Conservation (phyloP, 2,329 filamentous ascomycete genomes). For the Anisogramma anomala region DNA sequence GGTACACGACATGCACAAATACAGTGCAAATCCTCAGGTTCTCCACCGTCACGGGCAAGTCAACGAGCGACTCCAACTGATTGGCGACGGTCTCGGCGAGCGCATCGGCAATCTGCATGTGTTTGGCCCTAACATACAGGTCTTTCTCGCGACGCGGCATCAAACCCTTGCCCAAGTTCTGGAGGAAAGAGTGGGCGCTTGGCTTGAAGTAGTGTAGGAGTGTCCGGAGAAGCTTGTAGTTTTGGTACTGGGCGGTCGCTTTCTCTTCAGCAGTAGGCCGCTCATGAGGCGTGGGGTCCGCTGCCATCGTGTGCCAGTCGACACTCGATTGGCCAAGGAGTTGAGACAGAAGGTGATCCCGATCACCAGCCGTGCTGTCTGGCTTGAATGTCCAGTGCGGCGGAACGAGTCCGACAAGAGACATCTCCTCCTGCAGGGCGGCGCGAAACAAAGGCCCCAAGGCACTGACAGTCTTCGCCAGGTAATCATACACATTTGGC, state of each 20-base stretch:
- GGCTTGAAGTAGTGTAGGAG: constrained; percentile 69
- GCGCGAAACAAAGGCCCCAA: constrained; percentile 69
- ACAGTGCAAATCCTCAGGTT: constrained; percentile 75
- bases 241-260: constrained; percentile 43
- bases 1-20: constrained; percentile 64
- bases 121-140: constrained; percentile 39
- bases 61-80: constrained; percentile 44
- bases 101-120: constrained; percentile 47
- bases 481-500: constrained; percentile 75
- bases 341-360: constrained; percentile 6
- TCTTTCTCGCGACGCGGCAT: constrained; percentile 66
- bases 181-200: constrained; percentile 74
- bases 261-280: constrained; percentile 17
- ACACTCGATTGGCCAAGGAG: constrained; percentile 7
- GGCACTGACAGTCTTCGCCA: constrained; percentile 58
- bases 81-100: constrained; percentile 60
- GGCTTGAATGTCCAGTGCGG: constrained; percentile 45
- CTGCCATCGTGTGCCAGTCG: background rate
- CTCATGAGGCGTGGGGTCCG: constrained; percentile 5
- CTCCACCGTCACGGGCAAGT: constrained; percentile 38
- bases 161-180: constrained; percentile 71
- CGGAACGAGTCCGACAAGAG: constrained; percentile 62
- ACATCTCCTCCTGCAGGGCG: constrained; percentile 75
- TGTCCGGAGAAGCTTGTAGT: constrained; percentile 65
- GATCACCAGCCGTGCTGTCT: constrained; percentile 12